Conservation (phyloP, 345 rosid species). For the Melaleuca quinquenervia region DNA sequence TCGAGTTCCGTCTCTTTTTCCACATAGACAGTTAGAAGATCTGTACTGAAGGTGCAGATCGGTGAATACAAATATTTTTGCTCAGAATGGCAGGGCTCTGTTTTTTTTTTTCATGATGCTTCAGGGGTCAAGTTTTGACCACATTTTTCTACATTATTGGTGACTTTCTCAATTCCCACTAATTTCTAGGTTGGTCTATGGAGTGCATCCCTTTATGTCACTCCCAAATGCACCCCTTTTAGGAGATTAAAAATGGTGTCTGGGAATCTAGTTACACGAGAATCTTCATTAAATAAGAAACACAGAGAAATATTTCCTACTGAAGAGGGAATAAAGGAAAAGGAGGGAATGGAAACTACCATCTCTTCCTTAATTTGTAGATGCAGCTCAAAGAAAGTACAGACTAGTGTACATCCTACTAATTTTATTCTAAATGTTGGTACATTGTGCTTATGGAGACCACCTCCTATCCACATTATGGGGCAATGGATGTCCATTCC, state of each 20-base stretch:
- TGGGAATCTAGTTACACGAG: not conserved
- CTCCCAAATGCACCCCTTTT: not conserved
- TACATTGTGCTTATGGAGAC: not conserved
- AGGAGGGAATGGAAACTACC: not conserved
- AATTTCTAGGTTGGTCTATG: not conserved
- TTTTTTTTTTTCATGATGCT: not conserved
- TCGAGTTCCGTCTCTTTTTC: not conserved
- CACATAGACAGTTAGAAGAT: not conserved
- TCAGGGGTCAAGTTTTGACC: not conserved
- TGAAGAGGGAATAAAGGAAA: not conserved
- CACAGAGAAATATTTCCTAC: not conserved
- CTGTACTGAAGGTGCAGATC: not conserved
- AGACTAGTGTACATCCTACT: not conserved
- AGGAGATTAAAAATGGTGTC: not conserved
- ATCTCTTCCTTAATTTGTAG: not conserved
- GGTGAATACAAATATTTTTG: not conserved
- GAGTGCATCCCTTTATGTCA: not conserved
- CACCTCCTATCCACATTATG: not conserved
- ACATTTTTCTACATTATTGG: not conserved
- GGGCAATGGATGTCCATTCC: not conserved
- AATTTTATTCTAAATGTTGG: not conserved
- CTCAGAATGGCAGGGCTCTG: not conserved
- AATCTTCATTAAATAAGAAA: not conserved
- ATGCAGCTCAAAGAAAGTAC: not conserved
- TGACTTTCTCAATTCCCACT: not conserved